phyloP scores from a whole-genome alignment of 306 rosid genomes.

The Datisca glomerata region DNA sequence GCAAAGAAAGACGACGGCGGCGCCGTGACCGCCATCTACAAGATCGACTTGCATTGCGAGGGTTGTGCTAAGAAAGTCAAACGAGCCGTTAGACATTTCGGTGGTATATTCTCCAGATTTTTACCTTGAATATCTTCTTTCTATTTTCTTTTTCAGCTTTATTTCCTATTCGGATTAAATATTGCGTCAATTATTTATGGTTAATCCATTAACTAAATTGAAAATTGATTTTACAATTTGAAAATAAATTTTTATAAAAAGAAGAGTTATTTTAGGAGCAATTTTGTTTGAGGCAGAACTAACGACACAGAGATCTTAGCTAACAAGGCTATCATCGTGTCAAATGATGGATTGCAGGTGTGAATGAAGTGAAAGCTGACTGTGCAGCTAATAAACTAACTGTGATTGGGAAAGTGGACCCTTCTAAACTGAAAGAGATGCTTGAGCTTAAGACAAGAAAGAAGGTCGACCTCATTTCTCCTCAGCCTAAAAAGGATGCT shows the following conservation, averaged over 20 bases:
- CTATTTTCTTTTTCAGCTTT: background rate
- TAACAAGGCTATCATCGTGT: background rate
- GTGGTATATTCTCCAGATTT: slow-evolving; percentile 24
- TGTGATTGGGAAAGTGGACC: slow-evolving; percentile 53
- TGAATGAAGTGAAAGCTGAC: slow-evolving; percentile 51
- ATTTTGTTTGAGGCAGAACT: background rate
- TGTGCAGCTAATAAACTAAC: slow-evolving; percentile 38
- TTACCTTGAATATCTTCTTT: background rate
- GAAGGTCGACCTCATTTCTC: slow-evolving; percentile 61
- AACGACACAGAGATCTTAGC: background rate
- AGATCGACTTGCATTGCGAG: slow-evolving; percentile 69
- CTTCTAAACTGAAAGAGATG: slow-evolving; percentile 29
- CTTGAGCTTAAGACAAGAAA: slow-evolving; percentile 46
- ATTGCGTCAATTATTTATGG: too few species aligned
- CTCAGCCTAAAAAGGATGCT: slow-evolving; percentile 54
- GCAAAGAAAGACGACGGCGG: slow-evolving; percentile 36
- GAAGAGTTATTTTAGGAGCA: background rate
- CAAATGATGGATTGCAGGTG: slow-evolving; percentile 32
- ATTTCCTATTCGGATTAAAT: background rate
- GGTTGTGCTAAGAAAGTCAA: slow-evolving; percentile 70
- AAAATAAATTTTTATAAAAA: too few species aligned
- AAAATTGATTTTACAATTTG: background rate
- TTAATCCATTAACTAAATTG: too few species aligned
- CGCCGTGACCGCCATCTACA: slow-evolving; percentile 31
- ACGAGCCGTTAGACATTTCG: slow-evolving; percentile 33